Evolutionary conservation across 106 monocot species (phyloP), one percentile per base, ranked within the genome.

Genomic region (Dendrobium officinale): DNA sequence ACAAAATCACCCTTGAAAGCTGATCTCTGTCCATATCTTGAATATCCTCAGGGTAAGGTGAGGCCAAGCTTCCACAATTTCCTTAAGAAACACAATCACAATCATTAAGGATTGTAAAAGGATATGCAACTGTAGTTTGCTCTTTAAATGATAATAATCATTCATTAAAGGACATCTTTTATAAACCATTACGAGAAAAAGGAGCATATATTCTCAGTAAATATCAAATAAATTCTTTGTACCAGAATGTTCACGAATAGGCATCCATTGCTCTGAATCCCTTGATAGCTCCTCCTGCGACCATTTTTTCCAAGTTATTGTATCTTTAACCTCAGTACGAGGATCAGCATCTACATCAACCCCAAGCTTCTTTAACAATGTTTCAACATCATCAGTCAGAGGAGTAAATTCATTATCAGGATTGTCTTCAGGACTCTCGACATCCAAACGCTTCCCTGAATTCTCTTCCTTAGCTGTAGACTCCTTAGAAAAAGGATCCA

Each of bases 281-380:
- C 97, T 87, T 73, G 79, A 86, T 77, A 86, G 48, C 75, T 97
- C 94, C 77, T 89, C 92, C 76, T 77, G 70, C 27, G 94, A 89
- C 97, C 97, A 97, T 81, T 83, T 94, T 81, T 92, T 92, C 97
- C 97, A 97, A 16, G 92, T 94, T 78, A 82, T 24, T 55, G 90
- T 66, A 80, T 97, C 88, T 88, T 89, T 92, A 82, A 94, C 85
- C 78, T 97, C 94, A 84, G 78, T 91, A 78, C 83, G 87, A 66
- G 90, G 86, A 66, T 94, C 94, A 77, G 88, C 80, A 80, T 87
- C 87, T 44, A 89, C 83, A 88, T 90, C 83, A 58, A 97, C 86
- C 13, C 97, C 97, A 77, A 97, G 97, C 67, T 89, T 97, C 77
- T 88, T 94, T 42, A 97, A 81, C 79, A 97, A 86, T 16, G 78